Evolutionary conservation across 179 eudicot genomes (phyloP).

Genomic region (Silene noctiflora): DNA sequence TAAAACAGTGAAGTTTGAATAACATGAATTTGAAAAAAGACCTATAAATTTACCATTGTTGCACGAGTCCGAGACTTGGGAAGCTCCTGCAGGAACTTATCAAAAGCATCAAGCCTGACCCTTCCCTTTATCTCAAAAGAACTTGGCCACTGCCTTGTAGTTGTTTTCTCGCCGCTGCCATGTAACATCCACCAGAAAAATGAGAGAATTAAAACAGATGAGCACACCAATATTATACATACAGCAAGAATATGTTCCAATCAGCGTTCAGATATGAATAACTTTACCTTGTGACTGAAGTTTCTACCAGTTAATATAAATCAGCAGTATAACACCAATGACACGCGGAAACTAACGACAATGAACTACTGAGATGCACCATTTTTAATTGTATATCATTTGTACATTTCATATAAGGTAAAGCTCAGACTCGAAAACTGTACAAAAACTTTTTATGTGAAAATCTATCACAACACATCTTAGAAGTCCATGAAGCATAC

Average conservation of each 20-base stretch:
- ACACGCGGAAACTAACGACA: neutral
- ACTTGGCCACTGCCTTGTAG: constrained; percentile 16
- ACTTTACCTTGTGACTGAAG: too few species aligned
- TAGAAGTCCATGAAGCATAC: too few species aligned
- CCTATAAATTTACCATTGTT: constrained; percentile 9
- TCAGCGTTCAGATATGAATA: neutral
- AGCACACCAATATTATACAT: neutral
- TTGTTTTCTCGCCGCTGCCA: constrained; percentile 16
- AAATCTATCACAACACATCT: too few species aligned
- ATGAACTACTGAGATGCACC: neutral
- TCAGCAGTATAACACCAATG: neutral
- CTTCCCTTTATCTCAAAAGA: constrained; percentile 20
- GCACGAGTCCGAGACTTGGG: constrained; percentile 18
- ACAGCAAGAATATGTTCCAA: neutral
- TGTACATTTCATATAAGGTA: too few species aligned
- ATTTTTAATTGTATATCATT: too few species aligned
- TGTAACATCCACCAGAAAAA: neutral
- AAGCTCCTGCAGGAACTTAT: constrained; percentile 19
- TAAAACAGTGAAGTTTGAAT: neutral
- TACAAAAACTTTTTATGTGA: too few species aligned
- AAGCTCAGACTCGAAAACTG: too few species aligned
- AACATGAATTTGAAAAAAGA: neutral
- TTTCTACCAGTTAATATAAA: neutral
- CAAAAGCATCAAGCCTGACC: constrained; percentile 21
- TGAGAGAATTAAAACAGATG: neutral